These are phyloP conservation scores for Dryadomyces quercivorus DNA, from an alignment of 2,329 filamentous ascomycete genomes.

Conservation along the genomic window DNA sequence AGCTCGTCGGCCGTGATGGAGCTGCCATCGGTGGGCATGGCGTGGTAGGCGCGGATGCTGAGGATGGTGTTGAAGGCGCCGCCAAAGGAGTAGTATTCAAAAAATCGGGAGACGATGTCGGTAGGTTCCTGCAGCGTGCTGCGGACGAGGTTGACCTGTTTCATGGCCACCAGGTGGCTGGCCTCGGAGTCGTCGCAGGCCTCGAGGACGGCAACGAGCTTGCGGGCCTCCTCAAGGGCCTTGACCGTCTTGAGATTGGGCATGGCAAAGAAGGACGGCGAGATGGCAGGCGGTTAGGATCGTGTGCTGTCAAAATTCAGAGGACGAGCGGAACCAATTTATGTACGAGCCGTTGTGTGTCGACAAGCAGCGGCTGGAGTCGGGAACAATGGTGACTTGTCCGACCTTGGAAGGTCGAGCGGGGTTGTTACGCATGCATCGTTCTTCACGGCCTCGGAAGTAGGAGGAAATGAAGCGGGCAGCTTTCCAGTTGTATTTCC, in stretches of 20 bases:
- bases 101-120: background rate
- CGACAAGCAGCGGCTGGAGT: too few species aligned
- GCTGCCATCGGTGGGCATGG: background rate
- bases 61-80: slow-evolving; percentile 1
- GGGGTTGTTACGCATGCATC: too few species aligned
- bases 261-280: background rate
- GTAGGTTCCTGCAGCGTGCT: background rate
- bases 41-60: slow-evolving; percentile 2
- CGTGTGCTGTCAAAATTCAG: too few species aligned
- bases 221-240: slow-evolving; percentile 1
- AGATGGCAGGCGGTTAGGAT: too few species aligned
- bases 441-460: too few species aligned
- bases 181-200: background rate
- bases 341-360: too few species aligned
- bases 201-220: slow-evolving; percentile 3
- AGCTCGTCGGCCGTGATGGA: background rate
- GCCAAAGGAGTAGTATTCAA: background rate
- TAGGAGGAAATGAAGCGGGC: too few species aligned
- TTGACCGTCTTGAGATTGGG: background rate
- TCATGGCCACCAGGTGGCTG: background rate
- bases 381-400: too few species aligned
- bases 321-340: too few species aligned
- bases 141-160: background rate
- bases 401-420: too few species aligned
- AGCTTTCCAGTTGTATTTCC: too few species aligned